Evolutionary conservation across 495 filamentous ascomycete species (phyloP).

Genomic region (Aspergillus asperescens): DNA sequence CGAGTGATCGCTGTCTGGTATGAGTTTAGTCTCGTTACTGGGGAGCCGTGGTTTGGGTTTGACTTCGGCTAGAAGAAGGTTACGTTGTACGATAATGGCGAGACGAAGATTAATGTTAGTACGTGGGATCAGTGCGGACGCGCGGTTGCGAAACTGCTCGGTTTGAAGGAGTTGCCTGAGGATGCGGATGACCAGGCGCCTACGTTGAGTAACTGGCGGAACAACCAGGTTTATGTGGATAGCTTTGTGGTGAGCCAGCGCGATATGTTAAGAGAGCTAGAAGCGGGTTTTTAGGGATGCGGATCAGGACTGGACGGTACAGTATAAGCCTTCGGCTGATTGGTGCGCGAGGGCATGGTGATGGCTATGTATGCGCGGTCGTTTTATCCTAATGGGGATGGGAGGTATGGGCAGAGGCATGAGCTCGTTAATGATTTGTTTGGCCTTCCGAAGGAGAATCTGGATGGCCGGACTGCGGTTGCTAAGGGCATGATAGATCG

Average conservation of each 20-base stretch:
- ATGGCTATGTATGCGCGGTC: conserved; percentile 46
- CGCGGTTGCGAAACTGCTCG: conserved; percentile 39
- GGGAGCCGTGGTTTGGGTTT: conserved; percentile 36
- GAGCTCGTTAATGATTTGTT: conserved; percentile 43
- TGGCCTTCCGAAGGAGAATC: conserved; percentile 51
- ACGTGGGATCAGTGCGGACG: conserved; percentile 45
- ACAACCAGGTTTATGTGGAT: conserved; percentile 39
- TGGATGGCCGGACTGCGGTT: conserved; percentile 47
- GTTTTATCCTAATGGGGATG: conserved; percentile 45
- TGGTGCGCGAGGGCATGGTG: conserved; percentile 26
- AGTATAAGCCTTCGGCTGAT: conserved; percentile 25
- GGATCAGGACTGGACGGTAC: conserved; percentile 52
- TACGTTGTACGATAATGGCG: conserved; percentile 47
- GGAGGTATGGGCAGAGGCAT: conserved; percentile 32
- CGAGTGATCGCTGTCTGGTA: too few species aligned
- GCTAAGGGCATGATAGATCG: neutral
- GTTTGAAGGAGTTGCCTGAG: conserved; percentile 40
- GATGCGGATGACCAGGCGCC: conserved; percentile 30
- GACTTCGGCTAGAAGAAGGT: conserved; percentile 34
- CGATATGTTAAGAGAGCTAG: conserved; percentile 49
- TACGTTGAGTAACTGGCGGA: conserved; percentile 30
- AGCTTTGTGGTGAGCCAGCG: conserved; percentile 46
- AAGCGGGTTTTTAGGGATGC: conserved; percentile 49
- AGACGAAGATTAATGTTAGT: conserved; percentile 32
- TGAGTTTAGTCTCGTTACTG: conserved; percentile 40